Evolutionary conservation across 495 filamentous ascomycete genomes (phyloP), one percentile per base, ranked within the genome.

Genomic region (Rostrohypoxylon terebratum): DNA sequence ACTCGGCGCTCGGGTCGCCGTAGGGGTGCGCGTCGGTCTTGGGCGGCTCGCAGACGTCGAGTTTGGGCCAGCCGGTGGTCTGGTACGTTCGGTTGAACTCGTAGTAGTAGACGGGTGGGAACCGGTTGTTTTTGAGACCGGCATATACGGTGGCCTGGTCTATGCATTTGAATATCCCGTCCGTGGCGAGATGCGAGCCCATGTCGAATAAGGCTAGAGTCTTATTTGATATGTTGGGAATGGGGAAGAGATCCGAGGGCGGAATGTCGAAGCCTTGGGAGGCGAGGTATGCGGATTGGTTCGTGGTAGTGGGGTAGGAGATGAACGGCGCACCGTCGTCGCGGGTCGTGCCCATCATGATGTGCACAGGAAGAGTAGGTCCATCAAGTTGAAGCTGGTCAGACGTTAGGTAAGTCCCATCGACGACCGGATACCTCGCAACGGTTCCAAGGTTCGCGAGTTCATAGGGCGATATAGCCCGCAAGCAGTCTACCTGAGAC

Each of bases 31-130:
- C 11, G 0, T 77, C 31, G 1, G 82, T 80, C 9, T 64, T 63
- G 0, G 84, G 83, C 31, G 85, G 74, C 42, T 84, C 77, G 75
- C 85, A 87, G 8, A 83, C 73, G 68, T 83, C 80, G 2, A 73
- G 75, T 18, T 80, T 77, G 3, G 86, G 86, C 75, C 80, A 87
- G 66, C 79, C 80, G 3, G 69, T 68, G 11, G 81, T 81, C 72
- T 88, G 86, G 71, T 88, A 89, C 3, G 79, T 80, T 3, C 86
- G 75, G 73, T 87, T 82, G 71, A 88, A 86, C 69, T 87, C 85
- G 71, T 81, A 84, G 60, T 78, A 87, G 14, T 81, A 71, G 59
- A 69, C 13, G 10, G 68, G 23, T 59, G 65, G 68, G 74, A 86
- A 60, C 57, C 77, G 76, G 45, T 47, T 65, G 69, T 80, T 75